Conservation (phyloP, 768 basidiomycete species). For the Naganishia randhawae region DNA sequence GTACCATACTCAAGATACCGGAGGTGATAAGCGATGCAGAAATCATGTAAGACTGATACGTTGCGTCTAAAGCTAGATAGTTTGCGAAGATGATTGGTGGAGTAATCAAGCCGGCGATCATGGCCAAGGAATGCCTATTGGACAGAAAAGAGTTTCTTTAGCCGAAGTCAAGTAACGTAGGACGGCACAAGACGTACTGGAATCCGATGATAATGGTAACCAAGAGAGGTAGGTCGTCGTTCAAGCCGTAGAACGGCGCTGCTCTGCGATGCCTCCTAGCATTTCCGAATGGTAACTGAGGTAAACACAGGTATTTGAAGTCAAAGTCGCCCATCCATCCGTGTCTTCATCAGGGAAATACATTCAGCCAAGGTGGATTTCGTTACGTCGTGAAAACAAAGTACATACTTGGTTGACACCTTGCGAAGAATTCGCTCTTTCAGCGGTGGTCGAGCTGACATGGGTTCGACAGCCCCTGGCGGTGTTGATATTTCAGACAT, state of each 20-base stretch:
- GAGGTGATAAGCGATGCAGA: constrained; percentile 74
- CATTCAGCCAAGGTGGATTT: not conserved
- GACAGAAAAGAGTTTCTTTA: not conserved
- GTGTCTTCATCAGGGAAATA: constrained; percentile 40
- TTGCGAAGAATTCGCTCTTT: constrained; percentile 17
- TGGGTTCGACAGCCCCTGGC: constrained; percentile 25
- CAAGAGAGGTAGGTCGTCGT: constrained; percentile 67
- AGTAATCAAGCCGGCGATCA: constrained; percentile 77
- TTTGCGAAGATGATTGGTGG: constrained; percentile 77
- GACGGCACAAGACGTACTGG: constrained; percentile 33
- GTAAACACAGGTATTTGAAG: constrained; percentile 68
- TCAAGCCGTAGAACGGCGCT: constrained; percentile 72
- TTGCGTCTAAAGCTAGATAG: constrained; percentile 59
- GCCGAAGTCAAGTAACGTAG: constrained; percentile 52
- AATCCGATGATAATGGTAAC: constrained; percentile 68
- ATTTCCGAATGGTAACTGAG: constrained; percentile 61
- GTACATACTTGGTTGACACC: constrained; percentile 26
- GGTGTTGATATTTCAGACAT: constrained; percentile 24
- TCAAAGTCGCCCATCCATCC: constrained; percentile 85
- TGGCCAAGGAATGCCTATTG: constrained; percentile 64
- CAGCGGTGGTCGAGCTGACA: constrained; percentile 21
- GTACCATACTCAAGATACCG: constrained; percentile 56
- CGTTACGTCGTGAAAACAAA: not conserved
- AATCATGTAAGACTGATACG: constrained; percentile 70
- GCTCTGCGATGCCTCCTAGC: constrained; percentile 44